phyloP scores from a whole-genome alignment of 2,329 filamentous ascomycete genomes.

The Pseudocercospora cruenta region DNA sequence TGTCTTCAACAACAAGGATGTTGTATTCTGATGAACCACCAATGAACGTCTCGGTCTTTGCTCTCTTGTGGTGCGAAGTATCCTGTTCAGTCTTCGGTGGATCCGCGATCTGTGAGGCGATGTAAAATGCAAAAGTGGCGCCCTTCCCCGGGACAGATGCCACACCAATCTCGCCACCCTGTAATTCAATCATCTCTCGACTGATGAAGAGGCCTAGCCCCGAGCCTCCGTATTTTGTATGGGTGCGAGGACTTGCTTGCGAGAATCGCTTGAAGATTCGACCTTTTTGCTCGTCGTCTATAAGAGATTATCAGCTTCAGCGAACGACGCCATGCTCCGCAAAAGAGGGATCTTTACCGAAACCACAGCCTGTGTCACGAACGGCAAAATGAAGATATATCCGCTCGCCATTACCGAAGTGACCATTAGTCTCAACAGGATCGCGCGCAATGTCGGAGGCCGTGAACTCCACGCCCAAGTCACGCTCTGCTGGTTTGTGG shows the following conservation, averaged over 20 bases:
- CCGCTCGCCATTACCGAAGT: constrained; percentile 14
- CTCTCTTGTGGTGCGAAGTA: neutral
- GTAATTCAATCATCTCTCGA: constrained; percentile 66
- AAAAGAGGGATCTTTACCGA: constrained; percentile 26
- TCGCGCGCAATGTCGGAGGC: constrained; percentile 25
- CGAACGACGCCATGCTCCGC: no score
- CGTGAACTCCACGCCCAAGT: constrained; percentile 28
- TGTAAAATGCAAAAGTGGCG: constrained; percentile 69
- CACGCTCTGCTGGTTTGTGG: constrained; percentile 24
- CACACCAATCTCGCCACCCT: constrained; percentile 70
- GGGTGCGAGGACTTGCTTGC: constrained; percentile 67
- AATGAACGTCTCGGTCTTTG: neutral
- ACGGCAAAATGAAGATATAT: constrained; percentile 29
- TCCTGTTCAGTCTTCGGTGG: neutral
- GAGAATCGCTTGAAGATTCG: constrained; percentile 69
- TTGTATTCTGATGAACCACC: constrained; percentile 3
- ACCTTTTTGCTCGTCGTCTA: constrained; percentile 37
- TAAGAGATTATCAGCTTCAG: neutral
- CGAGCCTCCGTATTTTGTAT: constrained; percentile 71
- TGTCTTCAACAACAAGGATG: constrained; percentile 41
- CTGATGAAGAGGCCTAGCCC: constrained; percentile 72
- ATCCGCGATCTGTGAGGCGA: constrained; percentile 54
- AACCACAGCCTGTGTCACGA: constrained; percentile 44
- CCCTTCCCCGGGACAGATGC: constrained; percentile 60
- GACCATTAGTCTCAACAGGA: constrained; percentile 5